Percentiles rank a stretch among this genome's conserved stretches.
Evolutionary conservation across 75 land plant genomes (phyloP).

Genomic region (Pinus tabuliformis): DNA sequence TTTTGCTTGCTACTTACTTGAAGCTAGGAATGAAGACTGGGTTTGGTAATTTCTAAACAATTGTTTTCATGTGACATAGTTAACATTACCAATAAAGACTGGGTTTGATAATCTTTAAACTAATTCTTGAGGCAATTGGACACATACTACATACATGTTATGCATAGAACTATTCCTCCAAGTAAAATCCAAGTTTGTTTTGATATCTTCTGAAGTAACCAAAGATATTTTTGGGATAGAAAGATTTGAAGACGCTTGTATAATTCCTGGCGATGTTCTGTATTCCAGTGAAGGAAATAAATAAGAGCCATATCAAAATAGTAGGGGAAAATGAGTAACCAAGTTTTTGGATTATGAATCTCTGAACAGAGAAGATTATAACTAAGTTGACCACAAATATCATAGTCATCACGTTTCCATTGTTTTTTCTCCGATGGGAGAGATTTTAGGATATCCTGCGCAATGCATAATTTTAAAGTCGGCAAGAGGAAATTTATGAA

Average conservation of each 20-base stretch:
- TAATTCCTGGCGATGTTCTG: conserved; percentile 42
- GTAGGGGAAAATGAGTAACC: conserved; percentile 46
- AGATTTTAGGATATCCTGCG: conserved; percentile 51
- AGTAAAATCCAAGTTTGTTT: no score
- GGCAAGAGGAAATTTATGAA: neutral
- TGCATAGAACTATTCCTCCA: no score
- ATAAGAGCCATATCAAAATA: conserved; percentile 32
- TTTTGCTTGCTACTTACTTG: no score
- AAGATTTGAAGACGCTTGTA: conserved; percentile 28
- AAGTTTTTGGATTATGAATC: conserved; percentile 47
- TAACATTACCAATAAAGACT: no score
- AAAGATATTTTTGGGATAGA: conserved; percentile 34
- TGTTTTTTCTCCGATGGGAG: conserved; percentile 50
- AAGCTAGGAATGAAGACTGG: no score
- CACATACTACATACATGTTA: no score
- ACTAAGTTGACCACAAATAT: conserved; percentile 31
- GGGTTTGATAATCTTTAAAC: no score
- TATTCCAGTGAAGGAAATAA: no score
- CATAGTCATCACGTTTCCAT: conserved; percentile 34
- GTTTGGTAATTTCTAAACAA: no score
- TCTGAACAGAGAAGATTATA: conserved; percentile 26
- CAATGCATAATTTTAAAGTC: neutral
- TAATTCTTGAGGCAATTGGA: no score
- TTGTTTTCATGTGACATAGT: no score
- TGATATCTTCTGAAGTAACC: no score